Percentiles rank a stretch among this genome's conserved stretches.
Evolutionary conservation across 768 basidiomycete species (phyloP).

Genomic region (Pulveroboletus sp.): DNA sequence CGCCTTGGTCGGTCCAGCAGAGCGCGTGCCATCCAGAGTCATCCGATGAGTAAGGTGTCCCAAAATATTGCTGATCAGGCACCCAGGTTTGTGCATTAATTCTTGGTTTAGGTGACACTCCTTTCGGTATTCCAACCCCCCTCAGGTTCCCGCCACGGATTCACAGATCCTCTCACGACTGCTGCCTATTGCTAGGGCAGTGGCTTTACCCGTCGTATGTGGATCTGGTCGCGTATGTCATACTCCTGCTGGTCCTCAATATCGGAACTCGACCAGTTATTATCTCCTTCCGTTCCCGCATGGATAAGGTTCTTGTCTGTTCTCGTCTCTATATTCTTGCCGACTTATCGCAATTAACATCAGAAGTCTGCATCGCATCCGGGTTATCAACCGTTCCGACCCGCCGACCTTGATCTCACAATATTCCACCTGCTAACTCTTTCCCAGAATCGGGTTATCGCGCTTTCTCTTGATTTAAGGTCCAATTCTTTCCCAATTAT

Average conservation of each 20-base stretch:
- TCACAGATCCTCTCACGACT: slow-evolving; percentile 28
- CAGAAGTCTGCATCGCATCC: slow-evolving; percentile 11
- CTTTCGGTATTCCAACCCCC: slow-evolving; percentile 10
- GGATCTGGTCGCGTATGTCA: slow-evolving; percentile 12
- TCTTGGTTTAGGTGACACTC: slow-evolving; percentile 6
- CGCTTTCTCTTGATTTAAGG: neutral
- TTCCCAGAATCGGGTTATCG: slow-evolving; percentile 11
- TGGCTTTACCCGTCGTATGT: neutral
- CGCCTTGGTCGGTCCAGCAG: too few species aligned
- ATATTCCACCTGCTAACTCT: neutral
- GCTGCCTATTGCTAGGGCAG: slow-evolving; percentile 1
- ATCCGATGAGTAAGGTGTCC: slow-evolving; percentile 11
- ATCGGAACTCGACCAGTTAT: slow-evolving; percentile 14
- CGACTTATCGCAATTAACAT: slow-evolving; percentile 20
- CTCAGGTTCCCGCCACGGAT: slow-evolving; percentile 2
- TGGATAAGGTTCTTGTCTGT: slow-evolving; percentile 4
- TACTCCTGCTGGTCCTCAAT: slow-evolving; percentile 11
- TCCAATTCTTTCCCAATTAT: neutral
- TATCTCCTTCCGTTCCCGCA: slow-evolving; percentile 3
- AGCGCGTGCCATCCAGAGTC: neutral
- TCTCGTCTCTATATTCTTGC: slow-evolving; percentile 1
- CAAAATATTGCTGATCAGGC: slow-evolving; percentile 24
- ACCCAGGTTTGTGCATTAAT: slow-evolving; percentile 3
- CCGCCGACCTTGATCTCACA: neutral
- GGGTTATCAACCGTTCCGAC: slow-evolving; percentile 2